Conservation (phyloP, 345 rosid species). For the Turritis glabra region DNA sequence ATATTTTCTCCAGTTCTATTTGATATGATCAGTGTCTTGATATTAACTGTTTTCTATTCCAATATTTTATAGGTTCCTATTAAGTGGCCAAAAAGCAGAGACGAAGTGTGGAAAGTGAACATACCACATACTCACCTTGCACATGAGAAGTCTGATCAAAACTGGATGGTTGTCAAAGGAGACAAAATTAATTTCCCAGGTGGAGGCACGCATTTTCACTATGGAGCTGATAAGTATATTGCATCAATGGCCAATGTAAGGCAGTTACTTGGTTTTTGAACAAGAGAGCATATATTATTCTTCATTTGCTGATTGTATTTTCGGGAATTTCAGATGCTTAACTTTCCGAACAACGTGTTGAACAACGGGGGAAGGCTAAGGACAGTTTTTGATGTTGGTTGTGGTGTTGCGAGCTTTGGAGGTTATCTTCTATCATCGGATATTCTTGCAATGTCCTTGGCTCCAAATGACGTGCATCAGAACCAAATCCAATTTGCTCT, state of each 20-base stretch:
- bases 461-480: conserved; percentile 97
- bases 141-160: conserved; percentile 91
- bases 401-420: conserved; percentile 97
- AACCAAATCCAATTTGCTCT: conserved; percentile 97
- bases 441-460: conserved; percentile 77
- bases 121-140: conserved; percentile 98
- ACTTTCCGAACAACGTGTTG: conserved; percentile 61
- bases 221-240: conserved; percentile 92
- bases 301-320: not conserved
- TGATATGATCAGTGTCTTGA: not conserved
- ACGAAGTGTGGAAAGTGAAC: conserved; percentile 94
- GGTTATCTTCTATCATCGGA: conserved; percentile 80
- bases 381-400: conserved; percentile 89
- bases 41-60: not conserved
- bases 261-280: not conserved
- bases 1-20: not conserved
- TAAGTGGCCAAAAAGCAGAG: conserved; percentile 97
- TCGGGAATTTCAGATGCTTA: conserved; percentile 68
- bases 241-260: conserved; percentile 89
- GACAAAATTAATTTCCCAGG: conserved; percentile 85
- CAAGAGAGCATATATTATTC: not conserved
- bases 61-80: conserved; percentile 59
- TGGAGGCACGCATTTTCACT: conserved; percentile 95
- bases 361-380: conserved; percentile 74
- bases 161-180: conserved; percentile 97